Conservation (phyloP, 768 basidiomycete species). For the Antrodiella citrinella region DNA sequence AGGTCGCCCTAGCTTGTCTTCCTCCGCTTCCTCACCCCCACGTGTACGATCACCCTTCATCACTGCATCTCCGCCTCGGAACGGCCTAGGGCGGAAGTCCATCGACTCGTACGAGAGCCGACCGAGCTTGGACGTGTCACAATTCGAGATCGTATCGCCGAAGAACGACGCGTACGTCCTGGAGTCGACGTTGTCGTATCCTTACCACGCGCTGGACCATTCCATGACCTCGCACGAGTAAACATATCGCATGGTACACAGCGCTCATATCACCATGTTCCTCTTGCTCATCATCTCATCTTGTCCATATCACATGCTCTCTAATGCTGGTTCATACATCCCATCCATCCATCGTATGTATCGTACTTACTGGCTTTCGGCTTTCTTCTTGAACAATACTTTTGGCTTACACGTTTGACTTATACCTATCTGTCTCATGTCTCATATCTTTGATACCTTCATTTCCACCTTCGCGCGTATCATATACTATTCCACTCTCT, state of each 20-base stretch:
- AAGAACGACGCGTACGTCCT: constrained; percentile 25
- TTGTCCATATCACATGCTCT: background rate
- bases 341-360: background rate
- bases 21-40: constrained; percentile 11
- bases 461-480: too few relatives aligned
- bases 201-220: constrained; percentile 47
- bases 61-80: constrained; percentile 6
- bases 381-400: background rate
- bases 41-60: constrained; percentile 10
- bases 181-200: constrained; percentile 39
- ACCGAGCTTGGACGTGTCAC: constrained; percentile 53
- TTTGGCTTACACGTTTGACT: background rate
- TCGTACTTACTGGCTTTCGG: background rate
- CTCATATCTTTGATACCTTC: background rate
- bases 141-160: constrained; percentile 55
- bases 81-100: constrained; percentile 21
- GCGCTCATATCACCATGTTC: background rate
- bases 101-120: constrained; percentile 36
- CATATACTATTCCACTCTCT: background rate
- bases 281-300: background rate
- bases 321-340: background rate
- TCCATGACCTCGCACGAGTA: constrained; percentile 16
- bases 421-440: background rate
- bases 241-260: background rate
- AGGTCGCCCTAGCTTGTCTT: constrained; percentile 15